phyloP scores from a whole-genome alignment of 306 rosid genomes.

The Casuarina glauca region DNA sequence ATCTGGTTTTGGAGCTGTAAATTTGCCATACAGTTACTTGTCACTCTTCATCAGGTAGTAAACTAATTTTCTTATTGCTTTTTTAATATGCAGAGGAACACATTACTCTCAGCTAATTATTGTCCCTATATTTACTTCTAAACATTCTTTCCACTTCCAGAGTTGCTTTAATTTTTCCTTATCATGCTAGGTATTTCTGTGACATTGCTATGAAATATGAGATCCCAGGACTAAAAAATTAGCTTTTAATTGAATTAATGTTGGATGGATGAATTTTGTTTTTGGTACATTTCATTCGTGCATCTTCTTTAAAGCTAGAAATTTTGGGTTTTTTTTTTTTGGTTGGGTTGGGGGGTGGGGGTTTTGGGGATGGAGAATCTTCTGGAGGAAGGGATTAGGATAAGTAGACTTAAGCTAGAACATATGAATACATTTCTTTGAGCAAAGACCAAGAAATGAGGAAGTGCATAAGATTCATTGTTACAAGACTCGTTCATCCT shows the following conservation, averaged over 20 bases:
- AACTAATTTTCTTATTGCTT: neutral
- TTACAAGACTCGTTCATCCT: neutral
- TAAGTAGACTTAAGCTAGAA: no score
- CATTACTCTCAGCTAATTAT: neutral
- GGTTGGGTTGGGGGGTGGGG: neutral
- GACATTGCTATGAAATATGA: no score
- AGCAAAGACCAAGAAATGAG: neutral
- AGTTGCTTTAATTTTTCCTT: neutral
- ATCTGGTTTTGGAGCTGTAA: conserved; percentile 96
- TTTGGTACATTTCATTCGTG: neutral
- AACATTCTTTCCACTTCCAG: neutral
- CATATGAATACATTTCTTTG: neutral
- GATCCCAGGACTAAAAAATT: no score
- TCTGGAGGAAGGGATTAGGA: no score
- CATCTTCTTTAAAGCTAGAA: neutral
- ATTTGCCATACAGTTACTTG: conserved; percentile 85
- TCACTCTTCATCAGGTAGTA: conserved; percentile 84
- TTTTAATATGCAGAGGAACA: neutral
- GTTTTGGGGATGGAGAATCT: neutral
- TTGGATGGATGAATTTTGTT: neutral
- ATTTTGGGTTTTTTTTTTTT: neutral
- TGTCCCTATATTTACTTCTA: neutral
- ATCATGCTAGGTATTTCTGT: neutral
- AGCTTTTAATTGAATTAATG: neutral
- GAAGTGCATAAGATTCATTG: neutral